A percentile compares a stretch with the other conserved stretches of the same genome.
phyloP scores from a whole-genome alignment of 257 asterid species.

The Cruciata laevipes region DNA sequence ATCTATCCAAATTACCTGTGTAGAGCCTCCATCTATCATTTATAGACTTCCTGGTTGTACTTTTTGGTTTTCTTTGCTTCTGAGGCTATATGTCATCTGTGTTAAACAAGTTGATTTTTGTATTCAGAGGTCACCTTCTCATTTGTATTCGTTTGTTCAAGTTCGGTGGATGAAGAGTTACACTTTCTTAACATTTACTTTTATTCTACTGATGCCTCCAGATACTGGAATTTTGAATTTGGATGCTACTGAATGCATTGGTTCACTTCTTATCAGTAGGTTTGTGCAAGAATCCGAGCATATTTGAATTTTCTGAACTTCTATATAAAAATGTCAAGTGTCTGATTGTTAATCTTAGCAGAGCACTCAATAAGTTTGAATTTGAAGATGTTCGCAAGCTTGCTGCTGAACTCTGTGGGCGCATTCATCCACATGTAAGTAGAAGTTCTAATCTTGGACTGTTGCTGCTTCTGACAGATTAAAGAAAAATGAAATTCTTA shows the following conservation, averaged over 20 bases:
- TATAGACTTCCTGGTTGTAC: not conserved
- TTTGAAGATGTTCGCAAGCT: constrained; percentile 90
- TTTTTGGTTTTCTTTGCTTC: not conserved
- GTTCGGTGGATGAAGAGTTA: not conserved
- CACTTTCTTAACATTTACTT: not conserved
- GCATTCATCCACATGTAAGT: constrained; percentile 73
- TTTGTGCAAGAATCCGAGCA: constrained; percentile 22
- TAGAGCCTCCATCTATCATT: not conserved
- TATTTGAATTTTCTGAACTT: constrained; percentile 11
- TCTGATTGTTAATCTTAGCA: constrained; percentile 21
- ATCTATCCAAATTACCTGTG: not conserved
- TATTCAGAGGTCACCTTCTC: not conserved
- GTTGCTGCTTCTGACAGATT: not conserved
- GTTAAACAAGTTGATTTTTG: not conserved
- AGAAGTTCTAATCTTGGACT: not conserved
- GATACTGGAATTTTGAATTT: constrained; percentile 28
- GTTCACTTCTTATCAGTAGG: constrained; percentile 67
- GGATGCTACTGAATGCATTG: constrained; percentile 50
- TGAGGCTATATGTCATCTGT: not conserved
- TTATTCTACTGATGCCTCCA: constrained; percentile 25
- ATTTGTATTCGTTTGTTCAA: not conserved
- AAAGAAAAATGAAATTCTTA: not conserved
- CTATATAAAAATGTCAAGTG: not conserved
- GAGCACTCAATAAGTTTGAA: constrained; percentile 68
- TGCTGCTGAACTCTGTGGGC: constrained; percentile 92